Base-by-base conservation (phyloP, 768 basidiomycete species). In the Tylopilus sp. region DNA sequence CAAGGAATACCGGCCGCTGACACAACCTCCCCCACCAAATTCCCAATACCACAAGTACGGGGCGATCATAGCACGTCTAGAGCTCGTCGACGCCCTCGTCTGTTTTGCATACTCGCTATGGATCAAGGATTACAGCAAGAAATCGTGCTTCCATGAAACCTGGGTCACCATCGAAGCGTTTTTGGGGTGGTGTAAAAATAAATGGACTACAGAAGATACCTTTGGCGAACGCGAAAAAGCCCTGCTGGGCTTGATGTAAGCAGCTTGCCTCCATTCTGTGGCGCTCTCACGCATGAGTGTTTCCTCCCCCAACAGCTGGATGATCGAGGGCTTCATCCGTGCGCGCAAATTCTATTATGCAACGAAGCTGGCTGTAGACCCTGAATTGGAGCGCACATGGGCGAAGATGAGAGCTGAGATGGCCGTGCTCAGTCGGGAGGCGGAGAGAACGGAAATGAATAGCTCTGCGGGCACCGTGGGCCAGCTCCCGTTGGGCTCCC, bases 81-180 rank as follows among this genome's bases (percentile, higher is more conserved):
- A 92, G 66, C 83, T 89, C 43, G 72, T 90, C 36, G 89, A 93
- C 69, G 86, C 90, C 38, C 78, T 92, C 52, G 74, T 92, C 38
- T 87, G 86, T 71, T 93, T 92, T 71, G 82, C 87, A 5, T 94
- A 90, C 65, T 80, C 87, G 6, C 77, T 89, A 59, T 94, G 90
- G 91, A 83, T 81, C 69, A 84, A 79, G 62, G 89, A 90, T 55
- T 82, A 83, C 62, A 68, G 74, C 58, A 75, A 76, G 53, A 76
- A 77, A 52, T 61, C 70, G 8, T 89, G 87, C 67, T 76, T 75
- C 62, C 74, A 72, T 38, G 78, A 80, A 46, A 83, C 82, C 17
- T 90, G 88, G 88, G 65, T 72, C 13, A 87, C 85, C 12, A 84
- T 86, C 60, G 78, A 82, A 56, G 82, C 79, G 3, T 89, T 86